Conservation (phyloP, 2,329 filamentous ascomycete species). For the Plectosphaerella sp. region DNA sequence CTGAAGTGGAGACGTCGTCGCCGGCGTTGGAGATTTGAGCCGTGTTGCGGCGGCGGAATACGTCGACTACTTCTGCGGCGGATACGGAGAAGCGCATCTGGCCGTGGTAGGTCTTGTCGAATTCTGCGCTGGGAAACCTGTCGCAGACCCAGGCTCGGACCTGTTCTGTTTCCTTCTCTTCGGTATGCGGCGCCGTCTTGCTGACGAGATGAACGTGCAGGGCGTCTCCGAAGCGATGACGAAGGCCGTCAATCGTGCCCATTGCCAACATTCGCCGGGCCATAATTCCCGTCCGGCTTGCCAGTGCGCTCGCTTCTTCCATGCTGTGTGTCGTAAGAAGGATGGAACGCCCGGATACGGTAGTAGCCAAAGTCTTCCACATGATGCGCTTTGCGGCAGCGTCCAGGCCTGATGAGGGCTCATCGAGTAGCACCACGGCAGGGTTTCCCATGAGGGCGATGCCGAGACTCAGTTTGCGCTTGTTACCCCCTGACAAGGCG, state of each 20-base stretch:
- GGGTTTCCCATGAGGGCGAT: conserved; percentile 94
- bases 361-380: conserved; percentile 78
- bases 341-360: conserved; percentile 73
- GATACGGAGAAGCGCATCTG: conserved; percentile 21
- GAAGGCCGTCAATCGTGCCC: conserved; percentile 68
- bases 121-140: conserved; percentile 58
- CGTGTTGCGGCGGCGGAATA: conserved; percentile 72
- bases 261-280: conserved; percentile 81
- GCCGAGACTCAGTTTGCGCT: conserved; percentile 83
- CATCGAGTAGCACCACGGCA: conserved; percentile 80
- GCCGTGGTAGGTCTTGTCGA: conserved; percentile 55
- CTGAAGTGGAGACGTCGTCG: conserved; percentile 32
- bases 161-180: conserved; percentile 59
- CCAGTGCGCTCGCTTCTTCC: conserved; percentile 91
- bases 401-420: conserved; percentile 85
- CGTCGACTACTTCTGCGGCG: conserved; percentile 7
- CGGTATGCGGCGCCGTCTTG: conserved; percentile 68
- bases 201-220: conserved; percentile 81
- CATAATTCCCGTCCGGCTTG: conserved; percentile 79
- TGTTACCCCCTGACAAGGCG: conserved; percentile 84
- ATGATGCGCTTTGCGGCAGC: conserved; percentile 87
- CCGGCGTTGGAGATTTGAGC: conserved; percentile 17
- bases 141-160: conserved; percentile 62
- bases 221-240: conserved; percentile 71
- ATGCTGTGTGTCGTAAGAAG: conserved; percentile 90